Percentiles rank a stretch among this genome's conserved stretches.
Evolutionary conservation across 805 yeast species (phyloP).

Genomic region (Wickerhamiella cacticola): DNA sequence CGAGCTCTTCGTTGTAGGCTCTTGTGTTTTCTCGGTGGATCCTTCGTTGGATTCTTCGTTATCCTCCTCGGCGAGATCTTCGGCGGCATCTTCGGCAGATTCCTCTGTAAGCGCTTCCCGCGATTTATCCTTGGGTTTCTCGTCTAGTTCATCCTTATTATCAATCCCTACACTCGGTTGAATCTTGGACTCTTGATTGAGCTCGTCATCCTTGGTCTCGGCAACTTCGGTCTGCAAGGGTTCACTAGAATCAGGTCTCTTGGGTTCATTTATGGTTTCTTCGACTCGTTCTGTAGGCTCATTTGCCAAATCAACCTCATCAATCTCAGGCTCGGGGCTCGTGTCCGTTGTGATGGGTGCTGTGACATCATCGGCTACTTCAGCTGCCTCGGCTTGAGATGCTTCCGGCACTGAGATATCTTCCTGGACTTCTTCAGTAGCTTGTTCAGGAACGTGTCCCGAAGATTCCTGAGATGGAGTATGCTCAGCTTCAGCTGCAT

Average conservation of each 20-base stretch:
- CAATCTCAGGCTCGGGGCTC: not conserved
- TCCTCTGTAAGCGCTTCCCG: slow-evolving; percentile 7
- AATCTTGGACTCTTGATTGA: not conserved
- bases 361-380: not conserved
- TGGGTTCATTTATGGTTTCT: no score
- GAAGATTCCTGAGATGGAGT: no score
- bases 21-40: slow-evolving; percentile 9
- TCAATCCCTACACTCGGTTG: no score
- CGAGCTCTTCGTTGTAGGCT: slow-evolving; percentile 16
- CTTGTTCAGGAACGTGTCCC: no score
- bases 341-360: not conserved
- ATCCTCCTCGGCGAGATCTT: slow-evolving; percentile 9
- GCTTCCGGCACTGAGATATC: not conserved
- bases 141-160: slow-evolving; percentile 13
- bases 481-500: no score
- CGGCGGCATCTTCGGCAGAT: slow-evolving; percentile 12
- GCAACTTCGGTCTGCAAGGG: no score
- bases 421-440: no score
- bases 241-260: no score
- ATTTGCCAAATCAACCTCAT: not conserved
- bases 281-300: no score
- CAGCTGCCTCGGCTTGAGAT: not conserved
- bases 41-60: not conserved
- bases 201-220: not conserved
- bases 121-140: not conserved